phyloP scores from a whole-genome alignment of 1,139 yeast genomes.

The Suhomyces bolitotheri region DNA sequence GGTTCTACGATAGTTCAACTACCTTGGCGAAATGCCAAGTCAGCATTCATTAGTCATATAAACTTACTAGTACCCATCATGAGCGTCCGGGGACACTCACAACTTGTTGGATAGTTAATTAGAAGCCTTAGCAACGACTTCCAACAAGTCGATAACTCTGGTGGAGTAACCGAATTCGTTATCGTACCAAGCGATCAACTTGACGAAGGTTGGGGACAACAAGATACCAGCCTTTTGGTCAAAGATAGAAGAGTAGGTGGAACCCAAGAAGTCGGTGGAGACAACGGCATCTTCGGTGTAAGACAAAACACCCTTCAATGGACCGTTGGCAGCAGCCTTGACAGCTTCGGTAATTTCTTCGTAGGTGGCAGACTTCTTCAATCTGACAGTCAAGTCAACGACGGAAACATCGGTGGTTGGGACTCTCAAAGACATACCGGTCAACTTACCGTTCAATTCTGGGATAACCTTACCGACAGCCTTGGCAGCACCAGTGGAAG shows the following conservation, averaged over 20 bases:
- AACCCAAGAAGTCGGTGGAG: constrained; percentile 80
- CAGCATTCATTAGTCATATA: constrained; percentile 11
- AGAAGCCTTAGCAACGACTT: constrained; percentile 61
- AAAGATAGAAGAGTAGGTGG: constrained; percentile 76
- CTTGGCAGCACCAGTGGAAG: constrained; percentile 92
- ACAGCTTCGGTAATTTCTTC: constrained; percentile 73
- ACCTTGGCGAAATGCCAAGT: neutral
- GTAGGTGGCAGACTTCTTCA: constrained; percentile 68
- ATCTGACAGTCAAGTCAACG: constrained; percentile 69
- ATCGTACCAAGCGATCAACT: constrained; percentile 88
- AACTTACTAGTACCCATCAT: neutral
- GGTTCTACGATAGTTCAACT: no score
- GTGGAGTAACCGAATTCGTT: constrained; percentile 91
- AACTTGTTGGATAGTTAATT: constrained; percentile 20
- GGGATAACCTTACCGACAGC: constrained; percentile 92
- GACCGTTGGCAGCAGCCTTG: constrained; percentile 69
- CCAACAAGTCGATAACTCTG: constrained; percentile 84
- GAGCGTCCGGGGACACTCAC: constrained; percentile 10
- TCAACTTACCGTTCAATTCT: constrained; percentile 81
- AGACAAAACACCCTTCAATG: constrained; percentile 73
- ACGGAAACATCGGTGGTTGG: constrained; percentile 87
- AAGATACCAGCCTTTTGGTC: constrained; percentile 86
- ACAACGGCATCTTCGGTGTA: constrained; percentile 89
- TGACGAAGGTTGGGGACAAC: constrained; percentile 78
- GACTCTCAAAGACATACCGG: constrained; percentile 87